Evolutionary conservation across 345 rosid species (phyloP).

Genomic region (Cardiospermum halicacabum): DNA sequence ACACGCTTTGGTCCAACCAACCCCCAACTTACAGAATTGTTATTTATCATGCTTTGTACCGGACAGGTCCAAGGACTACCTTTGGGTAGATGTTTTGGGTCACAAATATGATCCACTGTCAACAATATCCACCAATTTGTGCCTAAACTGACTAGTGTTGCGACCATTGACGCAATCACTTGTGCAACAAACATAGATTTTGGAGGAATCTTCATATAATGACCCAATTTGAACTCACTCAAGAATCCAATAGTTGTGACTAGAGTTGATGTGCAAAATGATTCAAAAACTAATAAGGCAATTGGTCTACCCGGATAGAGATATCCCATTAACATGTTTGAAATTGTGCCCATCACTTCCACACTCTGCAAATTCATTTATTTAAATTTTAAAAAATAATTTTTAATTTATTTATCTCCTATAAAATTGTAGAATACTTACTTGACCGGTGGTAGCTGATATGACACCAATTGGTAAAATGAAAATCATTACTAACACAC

Average conservation of each 20-base stretch:
- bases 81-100: background rate
- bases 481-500: slow-evolving; percentile 10
- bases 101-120: background rate
- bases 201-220: no score
- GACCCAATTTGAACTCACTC: background rate
- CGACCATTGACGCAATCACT: background rate
- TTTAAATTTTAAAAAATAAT: no score
- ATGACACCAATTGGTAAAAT: slow-evolving; percentile 22
- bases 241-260: no score
- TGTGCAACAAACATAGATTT: no score
- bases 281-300: background rate
- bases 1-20: slow-evolving; percentile 5
- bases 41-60: no score
- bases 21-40: slow-evolving; percentile 1
- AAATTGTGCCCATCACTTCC: background rate
- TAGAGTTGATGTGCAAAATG: background rate
- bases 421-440: slow-evolving; percentile 2
- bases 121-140: slow-evolving; percentile 9
- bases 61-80: slow-evolving; percentile 14
- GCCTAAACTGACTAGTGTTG: background rate
- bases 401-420: no score
- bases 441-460: slow-evolving; percentile 35
- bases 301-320: slow-evolving; percentile 6
- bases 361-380: no score
- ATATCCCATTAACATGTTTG: background rate